A percentile compares a stretch with the other conserved stretches of the same genome.
phyloP scores from a whole-genome alignment of 805 yeast species.

The Kodamaea kakaduensis region DNA sequence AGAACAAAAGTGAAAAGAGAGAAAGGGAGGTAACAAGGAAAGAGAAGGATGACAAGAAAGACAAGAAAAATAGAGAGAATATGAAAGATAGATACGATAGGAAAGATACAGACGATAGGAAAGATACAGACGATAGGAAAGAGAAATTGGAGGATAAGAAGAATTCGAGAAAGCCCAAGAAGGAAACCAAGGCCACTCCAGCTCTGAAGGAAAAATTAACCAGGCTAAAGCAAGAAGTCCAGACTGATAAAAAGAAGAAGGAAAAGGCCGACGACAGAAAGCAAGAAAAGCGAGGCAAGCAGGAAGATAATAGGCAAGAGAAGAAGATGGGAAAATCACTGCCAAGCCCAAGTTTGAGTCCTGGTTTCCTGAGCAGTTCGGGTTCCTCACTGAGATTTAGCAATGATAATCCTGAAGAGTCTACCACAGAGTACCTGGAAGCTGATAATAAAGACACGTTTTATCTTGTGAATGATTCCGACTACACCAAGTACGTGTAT shows the following conservation, averaged over 20 bases:
- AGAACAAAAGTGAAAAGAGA: slow-evolving; percentile 21
- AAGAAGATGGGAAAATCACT: too few relatives aligned
- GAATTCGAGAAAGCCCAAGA: slow-evolving; percentile 4
- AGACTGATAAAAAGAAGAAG: background rate
- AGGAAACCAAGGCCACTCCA: too few relatives aligned
- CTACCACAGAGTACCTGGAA: background rate
- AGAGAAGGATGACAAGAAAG: too few relatives aligned
- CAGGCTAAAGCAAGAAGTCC: background rate
- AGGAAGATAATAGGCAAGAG: too few relatives aligned
- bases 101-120: slow-evolving; percentile 18
- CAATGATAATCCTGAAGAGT: background rate
- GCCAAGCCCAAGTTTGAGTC: too few relatives aligned
- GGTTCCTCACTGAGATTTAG: too few relatives aligned
- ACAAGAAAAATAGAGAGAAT: slow-evolving; percentile 40
- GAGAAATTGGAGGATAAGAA: slow-evolving; percentile 42
- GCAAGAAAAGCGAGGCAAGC: too few relatives aligned
- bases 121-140: too few relatives aligned
- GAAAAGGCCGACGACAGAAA: background rate
- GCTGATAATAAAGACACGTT: slow-evolving; percentile 7
- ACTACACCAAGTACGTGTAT: slow-evolving; percentile 13
- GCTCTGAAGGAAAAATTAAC: slow-evolving; percentile 1
- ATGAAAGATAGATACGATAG: slow-evolving; percentile 18
- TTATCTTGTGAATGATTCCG: slow-evolving; percentile 8
- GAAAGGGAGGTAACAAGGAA: too few relatives aligned
- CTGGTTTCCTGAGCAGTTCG: too few relatives aligned